A percentile compares a stretch with the other conserved stretches of the same genome.
phyloP scores from a whole-genome alignment of 306 rosid species.

The Cucurbita argyrosperma region DNA sequence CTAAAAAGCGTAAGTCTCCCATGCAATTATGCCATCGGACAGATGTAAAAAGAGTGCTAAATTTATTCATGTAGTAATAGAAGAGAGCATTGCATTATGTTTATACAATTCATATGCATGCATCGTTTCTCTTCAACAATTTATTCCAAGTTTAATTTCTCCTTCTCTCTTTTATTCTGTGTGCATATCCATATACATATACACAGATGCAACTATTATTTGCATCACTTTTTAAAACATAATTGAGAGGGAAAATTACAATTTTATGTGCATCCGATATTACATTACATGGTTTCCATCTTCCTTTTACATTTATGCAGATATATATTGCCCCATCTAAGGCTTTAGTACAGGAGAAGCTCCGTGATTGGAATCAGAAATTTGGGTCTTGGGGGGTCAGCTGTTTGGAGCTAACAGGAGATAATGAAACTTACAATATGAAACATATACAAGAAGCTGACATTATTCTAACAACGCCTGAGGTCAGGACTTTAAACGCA shows the following conservation, averaged over 20 bases:
- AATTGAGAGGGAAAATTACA: background rate
- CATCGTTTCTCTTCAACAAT: background rate
- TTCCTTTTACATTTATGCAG: slow-evolving; percentile 37
- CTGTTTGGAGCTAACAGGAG: slow-evolving; percentile 91
- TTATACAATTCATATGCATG: background rate
- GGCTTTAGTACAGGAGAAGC: slow-evolving; percentile 94
- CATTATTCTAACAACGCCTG: slow-evolving; percentile 89
- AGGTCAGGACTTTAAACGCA: slow-evolving; percentile 36
- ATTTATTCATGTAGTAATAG: background rate
- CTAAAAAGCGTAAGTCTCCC: slow-evolving; percentile 66
- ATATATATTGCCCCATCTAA: slow-evolving; percentile 86
- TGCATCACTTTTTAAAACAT: background rate
- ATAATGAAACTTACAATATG: slow-evolving; percentile 59
- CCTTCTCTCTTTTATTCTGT: background rate
- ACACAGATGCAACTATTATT: background rate
- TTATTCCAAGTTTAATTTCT: background rate
- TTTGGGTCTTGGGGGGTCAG: slow-evolving; percentile 56
- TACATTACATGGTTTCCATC: slow-evolving; percentile 10
- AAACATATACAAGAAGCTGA: slow-evolving; percentile 75
- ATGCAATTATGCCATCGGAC: background rate
- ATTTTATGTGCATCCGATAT: slow-evolving; percentile 6
- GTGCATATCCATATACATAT: background rate
- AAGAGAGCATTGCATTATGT: background rate
- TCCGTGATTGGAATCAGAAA: slow-evolving; percentile 86
- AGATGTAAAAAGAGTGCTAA: background rate